Evolutionary conservation across 345 rosid genomes (phyloP), one percentile per base, ranked within the genome.

Genomic region (Moringa oleifera): DNA sequence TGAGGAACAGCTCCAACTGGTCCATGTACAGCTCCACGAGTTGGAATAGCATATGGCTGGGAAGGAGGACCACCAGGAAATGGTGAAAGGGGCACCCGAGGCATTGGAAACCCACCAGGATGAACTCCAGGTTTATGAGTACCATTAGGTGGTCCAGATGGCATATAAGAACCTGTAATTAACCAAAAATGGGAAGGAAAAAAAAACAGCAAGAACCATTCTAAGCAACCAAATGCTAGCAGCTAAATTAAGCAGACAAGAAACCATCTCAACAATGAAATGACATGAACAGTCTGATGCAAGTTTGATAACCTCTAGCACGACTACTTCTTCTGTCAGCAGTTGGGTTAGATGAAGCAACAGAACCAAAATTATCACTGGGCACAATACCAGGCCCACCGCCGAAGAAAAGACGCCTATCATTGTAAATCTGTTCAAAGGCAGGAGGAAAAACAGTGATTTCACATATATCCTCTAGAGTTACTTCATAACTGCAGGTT

Each of bases 41-140:
- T 75, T 24, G 99, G 99, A 71, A 95, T 95, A 62, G 96, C 86
- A 58, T 95, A 95, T 23, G 97, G 99, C 83, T 91, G 97, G 63
- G 96, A 77, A 58, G 90, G 82, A 62, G 90, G 87, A 63, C 80
- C 90, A 31, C 95, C 95, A 53, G 83, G 97, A 71, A 87, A 90
- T 20, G 83, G 86, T 57, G 95, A 80, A 59, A 87, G 77, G 56
- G 96, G 94, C 51, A 81, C 87, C 75, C 95, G 83, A 62, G 97
- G 87, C 75, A 87, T 80, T 24, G 97, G 87, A 62, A 73, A 95
- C 24, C 93, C 99, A 68, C 90, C 80, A 55, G 96, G 90, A 83
- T 90, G 98, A 58, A 82, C 70, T 66, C 89, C 95, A 71, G 97
- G 83, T 78, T 90, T 95, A 66, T 85, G 95, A 52, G 90, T 73